These are phyloP conservation scores for Phlebiopsis flavidoalba DNA, from an alignment of 768 basidiomycete species.

Conservation along the genomic window DNA sequence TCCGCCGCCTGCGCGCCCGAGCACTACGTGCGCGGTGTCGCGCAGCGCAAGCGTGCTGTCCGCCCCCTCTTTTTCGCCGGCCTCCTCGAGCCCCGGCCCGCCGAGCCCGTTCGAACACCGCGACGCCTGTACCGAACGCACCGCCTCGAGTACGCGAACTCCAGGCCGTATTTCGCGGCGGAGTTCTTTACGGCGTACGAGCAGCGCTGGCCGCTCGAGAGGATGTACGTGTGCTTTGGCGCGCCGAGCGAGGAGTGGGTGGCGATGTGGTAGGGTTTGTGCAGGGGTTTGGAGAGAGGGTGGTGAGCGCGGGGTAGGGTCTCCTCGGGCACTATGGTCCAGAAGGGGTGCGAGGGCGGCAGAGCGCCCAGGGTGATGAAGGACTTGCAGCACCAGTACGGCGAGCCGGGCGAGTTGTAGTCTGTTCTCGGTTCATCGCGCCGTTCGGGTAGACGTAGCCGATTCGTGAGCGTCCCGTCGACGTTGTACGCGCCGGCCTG, in stretches of 20 bases:
- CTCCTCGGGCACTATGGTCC: conserved; percentile 60
- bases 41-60: conserved; percentile 69
- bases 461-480: conserved; percentile 68
- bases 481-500: conserved; percentile 56
- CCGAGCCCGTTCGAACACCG: conserved; percentile 36
- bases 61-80: no score
- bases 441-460: conserved; percentile 68
- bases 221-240: conserved; percentile 57
- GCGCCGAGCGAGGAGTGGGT: conserved; percentile 38
- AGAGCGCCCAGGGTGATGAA: conserved; percentile 62
- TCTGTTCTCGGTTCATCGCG: conserved; percentile 75
- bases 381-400: conserved; percentile 80
- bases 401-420: conserved; percentile 75
- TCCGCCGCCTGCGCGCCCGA: conserved; percentile 40
- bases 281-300: conserved; percentile 44
- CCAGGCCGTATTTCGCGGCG: conserved; percentile 77
- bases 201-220: conserved; percentile 75
- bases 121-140: conserved; percentile 75
- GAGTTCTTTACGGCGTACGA: conserved; percentile 76
- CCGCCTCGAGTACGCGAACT: conserved; percentile 70
- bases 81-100: conserved; percentile 46
- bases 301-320: conserved; percentile 33
- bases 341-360: conserved; percentile 73
- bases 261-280: conserved; percentile 65
- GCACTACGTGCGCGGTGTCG: conserved; percentile 37